phyloP scores from a whole-genome alignment of 768 basidiomycete species.

The Punctularia strigosozonata region DNA sequence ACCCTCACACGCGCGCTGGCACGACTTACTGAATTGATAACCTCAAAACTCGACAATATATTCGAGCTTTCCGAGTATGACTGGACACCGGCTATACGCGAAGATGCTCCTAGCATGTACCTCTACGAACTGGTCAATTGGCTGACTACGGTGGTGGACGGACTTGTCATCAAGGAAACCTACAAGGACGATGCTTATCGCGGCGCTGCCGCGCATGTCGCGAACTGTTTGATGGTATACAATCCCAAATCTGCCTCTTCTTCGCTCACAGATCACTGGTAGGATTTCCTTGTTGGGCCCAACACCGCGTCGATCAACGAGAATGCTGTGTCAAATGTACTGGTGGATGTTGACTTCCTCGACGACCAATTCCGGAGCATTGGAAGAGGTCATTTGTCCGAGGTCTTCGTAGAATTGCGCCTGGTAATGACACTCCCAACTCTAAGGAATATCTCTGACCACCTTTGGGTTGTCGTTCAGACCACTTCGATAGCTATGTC shows the following conservation, averaged over 20 bases:
- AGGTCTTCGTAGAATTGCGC: slow-evolving; percentile 72
- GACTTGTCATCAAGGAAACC: slow-evolving; percentile 65
- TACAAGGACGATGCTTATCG: slow-evolving; percentile 88
- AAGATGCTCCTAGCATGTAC: slow-evolving; percentile 83
- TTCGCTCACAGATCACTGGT: neutral
- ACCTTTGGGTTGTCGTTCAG: slow-evolving; percentile 25
- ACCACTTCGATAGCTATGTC: slow-evolving; percentile 62
- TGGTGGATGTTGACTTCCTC: slow-evolving; percentile 79
- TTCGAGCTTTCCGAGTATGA: slow-evolving; percentile 93
- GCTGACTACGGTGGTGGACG: slow-evolving; percentile 93
- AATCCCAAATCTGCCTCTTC: neutral
- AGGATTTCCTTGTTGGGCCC: slow-evolving; percentile 73
- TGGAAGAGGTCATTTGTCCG: slow-evolving; percentile 55
- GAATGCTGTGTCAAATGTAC: slow-evolving; percentile 75
- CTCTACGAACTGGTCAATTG: slow-evolving; percentile 92
- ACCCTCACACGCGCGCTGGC: slow-evolving; percentile 59
- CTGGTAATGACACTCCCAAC: slow-evolving; percentile 28
- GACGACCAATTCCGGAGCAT: slow-evolving; percentile 77
- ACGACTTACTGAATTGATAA: slow-evolving; percentile 74
- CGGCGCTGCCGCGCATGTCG: slow-evolving; percentile 80
- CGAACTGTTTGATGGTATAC: slow-evolving; percentile 78
- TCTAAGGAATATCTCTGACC: neutral
- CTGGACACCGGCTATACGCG: slow-evolving; percentile 68
- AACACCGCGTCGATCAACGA: slow-evolving; percentile 78
- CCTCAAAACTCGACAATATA: slow-evolving; percentile 89